These are phyloP conservation scores for Kuraishia borneana DNA, from an alignment of 805 yeast species.

Conservation along the genomic window DNA sequence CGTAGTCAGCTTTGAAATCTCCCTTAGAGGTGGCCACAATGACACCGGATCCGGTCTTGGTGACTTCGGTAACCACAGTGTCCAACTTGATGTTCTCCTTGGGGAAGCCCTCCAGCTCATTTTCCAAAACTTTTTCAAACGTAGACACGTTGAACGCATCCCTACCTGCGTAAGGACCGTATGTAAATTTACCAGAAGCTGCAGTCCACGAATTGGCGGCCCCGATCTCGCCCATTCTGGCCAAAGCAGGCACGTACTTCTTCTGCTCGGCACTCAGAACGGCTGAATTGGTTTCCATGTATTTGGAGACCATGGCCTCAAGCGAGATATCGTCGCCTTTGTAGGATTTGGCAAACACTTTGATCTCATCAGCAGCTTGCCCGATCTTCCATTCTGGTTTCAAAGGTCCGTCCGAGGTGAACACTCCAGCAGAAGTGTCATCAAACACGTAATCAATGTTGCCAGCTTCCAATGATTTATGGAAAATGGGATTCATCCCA, in stretches of 20 bases:
- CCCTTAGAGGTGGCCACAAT: conserved; percentile 10
- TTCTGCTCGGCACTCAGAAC: conserved; percentile 40
- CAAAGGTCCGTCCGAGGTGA: conserved; percentile 14
- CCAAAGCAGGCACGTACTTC: conserved; percentile 33
- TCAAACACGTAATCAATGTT: conserved; percentile 15
- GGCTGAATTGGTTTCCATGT: conserved; percentile 30
- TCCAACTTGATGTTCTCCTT: conserved; percentile 9
- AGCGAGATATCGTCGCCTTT: conserved; percentile 41
- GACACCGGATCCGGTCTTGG: conserved; percentile 8
- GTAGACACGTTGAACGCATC: conserved; percentile 17
- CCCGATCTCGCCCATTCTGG: conserved; percentile 60
- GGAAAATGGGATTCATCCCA: conserved; percentile 48
- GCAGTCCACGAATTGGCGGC: conserved; percentile 60
- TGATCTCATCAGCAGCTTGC: conserved; percentile 20
- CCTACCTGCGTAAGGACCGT: conserved; percentile 26
- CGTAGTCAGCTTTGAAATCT: conserved; percentile 20
- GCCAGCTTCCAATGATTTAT: conserved; percentile 12
- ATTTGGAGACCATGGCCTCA: conserved; percentile 36
- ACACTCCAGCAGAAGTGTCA: conserved; percentile 21
- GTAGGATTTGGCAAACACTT: conserved; percentile 22
- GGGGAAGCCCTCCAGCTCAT: conserved; percentile 15
- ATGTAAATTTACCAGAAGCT: conserved; percentile 45
- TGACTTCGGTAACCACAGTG: conserved; percentile 17
- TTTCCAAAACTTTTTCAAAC: conserved; percentile 15
- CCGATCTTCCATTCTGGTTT: conserved; percentile 18